Evolutionary conservation across 208 protist species (phyloP).

Genomic region (Tritrichomonas musculus): DNA sequence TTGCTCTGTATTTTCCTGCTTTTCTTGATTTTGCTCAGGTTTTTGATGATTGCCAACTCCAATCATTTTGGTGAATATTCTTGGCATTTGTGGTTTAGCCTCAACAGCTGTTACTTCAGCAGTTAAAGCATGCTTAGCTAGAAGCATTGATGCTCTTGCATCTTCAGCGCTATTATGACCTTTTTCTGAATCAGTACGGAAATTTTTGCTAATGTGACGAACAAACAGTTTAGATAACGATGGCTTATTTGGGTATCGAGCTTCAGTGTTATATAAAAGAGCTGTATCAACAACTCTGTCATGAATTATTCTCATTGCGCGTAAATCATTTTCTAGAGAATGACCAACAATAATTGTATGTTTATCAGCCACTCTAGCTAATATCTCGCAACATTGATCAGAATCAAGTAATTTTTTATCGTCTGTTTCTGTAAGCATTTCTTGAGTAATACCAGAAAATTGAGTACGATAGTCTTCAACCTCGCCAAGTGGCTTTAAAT

Average conservation of each 20-base stretch:
- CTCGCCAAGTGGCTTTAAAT: background rate
- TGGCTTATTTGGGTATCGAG: background rate
- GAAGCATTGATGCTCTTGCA: background rate
- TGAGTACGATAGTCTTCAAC: background rate
- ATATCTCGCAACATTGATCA: background rate
- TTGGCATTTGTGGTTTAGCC: background rate
- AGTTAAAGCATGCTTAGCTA: background rate
- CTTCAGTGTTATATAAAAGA: slow-evolving; percentile 37
- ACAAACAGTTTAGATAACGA: background rate
- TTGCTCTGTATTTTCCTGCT: too few species aligned
- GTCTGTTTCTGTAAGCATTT: background rate
- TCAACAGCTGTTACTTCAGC: background rate
- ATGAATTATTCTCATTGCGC: slow-evolving; percentile 33
- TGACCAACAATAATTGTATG: slow-evolving; percentile 48
- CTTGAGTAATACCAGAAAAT: background rate
- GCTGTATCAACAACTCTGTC: slow-evolving; percentile 40
- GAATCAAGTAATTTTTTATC: background rate
- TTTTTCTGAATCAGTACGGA: background rate
- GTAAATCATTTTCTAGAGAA: slow-evolving; percentile 47
- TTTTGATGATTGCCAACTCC: too few species aligned
- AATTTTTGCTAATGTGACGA: background rate
- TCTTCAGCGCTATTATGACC: background rate
- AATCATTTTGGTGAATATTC: background rate
- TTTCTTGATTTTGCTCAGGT: too few species aligned
- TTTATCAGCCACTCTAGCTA: background rate